phyloP scores from a whole-genome alignment of 768 basidiomycete genomes.

The Phylloporus arenicola region DNA sequence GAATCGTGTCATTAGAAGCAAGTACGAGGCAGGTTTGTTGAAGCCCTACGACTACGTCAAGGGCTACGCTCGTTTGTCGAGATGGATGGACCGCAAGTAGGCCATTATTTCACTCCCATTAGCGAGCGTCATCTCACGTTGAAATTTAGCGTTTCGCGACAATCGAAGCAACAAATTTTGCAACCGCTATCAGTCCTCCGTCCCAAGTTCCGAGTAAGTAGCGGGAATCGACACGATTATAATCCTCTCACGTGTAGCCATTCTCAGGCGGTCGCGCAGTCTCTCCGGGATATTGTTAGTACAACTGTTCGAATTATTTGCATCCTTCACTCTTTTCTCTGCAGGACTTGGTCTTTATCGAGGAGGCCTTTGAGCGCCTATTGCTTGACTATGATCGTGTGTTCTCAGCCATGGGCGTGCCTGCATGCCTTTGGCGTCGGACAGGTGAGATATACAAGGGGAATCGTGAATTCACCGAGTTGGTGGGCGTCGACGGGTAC shows the following conservation, averaged over 20 bases:
- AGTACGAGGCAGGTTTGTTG: constrained; percentile 92
- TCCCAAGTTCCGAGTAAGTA: constrained; percentile 75
- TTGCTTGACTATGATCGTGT: constrained; percentile 94
- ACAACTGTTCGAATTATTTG: not conserved
- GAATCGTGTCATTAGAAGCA: constrained; percentile 87
- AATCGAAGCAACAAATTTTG: constrained; percentile 87
- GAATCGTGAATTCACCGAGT: constrained; percentile 90
- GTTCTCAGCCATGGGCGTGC: constrained; percentile 93
- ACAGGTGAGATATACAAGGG: constrained; percentile 99
- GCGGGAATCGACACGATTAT: not conserved
- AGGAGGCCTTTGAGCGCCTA: constrained; percentile 94
- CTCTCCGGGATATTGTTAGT: constrained; percentile 73
- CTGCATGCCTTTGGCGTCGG: constrained; percentile 92
- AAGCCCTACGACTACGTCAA: constrained; percentile 97
- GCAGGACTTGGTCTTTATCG: constrained; percentile 93
- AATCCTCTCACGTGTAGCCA: not conserved
- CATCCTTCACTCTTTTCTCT: not conserved
- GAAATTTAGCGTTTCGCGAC: constrained; percentile 67
- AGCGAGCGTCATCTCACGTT: not conserved
- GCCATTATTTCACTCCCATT: constrained; percentile 11
- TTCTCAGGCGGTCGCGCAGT: constrained; percentile 68
- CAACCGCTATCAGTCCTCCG: constrained; percentile 82
- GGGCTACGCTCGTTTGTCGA: constrained; percentile 83
- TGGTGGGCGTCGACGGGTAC: constrained; percentile 81
- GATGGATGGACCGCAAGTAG: constrained; percentile 95